Evolutionary conservation across 2,329 filamentous ascomycete species (phyloP).

Genomic region (Trichoderma afroharzianum): DNA sequence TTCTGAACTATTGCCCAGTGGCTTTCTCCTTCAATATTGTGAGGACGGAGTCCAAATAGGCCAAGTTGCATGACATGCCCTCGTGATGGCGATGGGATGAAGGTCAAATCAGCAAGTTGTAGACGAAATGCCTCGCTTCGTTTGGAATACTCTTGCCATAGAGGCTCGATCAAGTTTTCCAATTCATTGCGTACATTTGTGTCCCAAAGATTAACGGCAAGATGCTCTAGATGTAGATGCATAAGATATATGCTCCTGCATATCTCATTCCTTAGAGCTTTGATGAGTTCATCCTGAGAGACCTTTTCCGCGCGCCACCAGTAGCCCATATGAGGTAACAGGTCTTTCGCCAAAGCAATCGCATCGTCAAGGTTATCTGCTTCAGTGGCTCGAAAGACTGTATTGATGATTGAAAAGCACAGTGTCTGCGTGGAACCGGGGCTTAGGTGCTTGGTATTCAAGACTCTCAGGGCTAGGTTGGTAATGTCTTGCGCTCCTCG

Average conservation of each 20-base stretch:
- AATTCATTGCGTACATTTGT: conserved; percentile 45
- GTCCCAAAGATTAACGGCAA: conserved; percentile 44
- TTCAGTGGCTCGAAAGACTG: conserved; percentile 60
- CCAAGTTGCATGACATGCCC: conserved; percentile 44
- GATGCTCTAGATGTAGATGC: conserved; percentile 58
- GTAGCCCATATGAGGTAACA: conserved; percentile 68
- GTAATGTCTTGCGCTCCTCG: conserved; percentile 55
- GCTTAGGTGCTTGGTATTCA: conserved; percentile 56
- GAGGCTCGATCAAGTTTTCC: conserved; percentile 62
- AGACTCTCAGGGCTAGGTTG: conserved; percentile 53
- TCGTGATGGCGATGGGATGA: conserved; percentile 45
- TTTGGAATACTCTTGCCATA: conserved; percentile 76
- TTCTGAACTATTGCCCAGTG: conserved; percentile 59
- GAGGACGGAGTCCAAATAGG: conserved; percentile 52
- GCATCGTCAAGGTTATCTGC: conserved; percentile 66
- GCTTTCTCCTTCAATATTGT: conserved; percentile 53
- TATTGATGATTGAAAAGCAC: conserved; percentile 73
- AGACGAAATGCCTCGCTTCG: conserved; percentile 68
- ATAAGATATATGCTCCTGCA: conserved; percentile 67
- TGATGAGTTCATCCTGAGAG: conserved; percentile 57
- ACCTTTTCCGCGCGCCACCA: conserved; percentile 74
- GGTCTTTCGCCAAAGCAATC: conserved; percentile 53
- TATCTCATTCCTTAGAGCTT: conserved; percentile 70
- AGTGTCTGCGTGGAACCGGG: conserved; percentile 64
- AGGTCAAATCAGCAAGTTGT: conserved; percentile 72